A percentile compares a stretch with the other conserved stretches of the same genome.
Evolutionary conservation across 176 grass and related monocot species (phyloP).

Genomic region (Oryza nivara): DNA sequence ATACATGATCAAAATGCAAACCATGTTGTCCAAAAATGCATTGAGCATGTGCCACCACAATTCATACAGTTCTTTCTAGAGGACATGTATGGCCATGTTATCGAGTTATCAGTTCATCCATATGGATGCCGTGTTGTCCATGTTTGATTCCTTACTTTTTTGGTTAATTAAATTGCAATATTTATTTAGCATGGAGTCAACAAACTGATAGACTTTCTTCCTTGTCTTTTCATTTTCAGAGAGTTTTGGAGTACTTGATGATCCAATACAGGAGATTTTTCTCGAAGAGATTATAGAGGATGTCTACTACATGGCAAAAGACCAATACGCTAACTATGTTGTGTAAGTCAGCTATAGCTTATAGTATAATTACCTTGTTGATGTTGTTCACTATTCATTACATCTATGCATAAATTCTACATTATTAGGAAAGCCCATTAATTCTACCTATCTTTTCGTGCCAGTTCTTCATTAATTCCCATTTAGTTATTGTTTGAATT

Average conservation of each 20-base stretch:
- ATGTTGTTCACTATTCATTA: background rate
- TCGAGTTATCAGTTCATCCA: background rate
- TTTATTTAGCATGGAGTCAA: background rate
- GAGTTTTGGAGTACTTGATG: background rate
- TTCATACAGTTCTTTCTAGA: background rate
- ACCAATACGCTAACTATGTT: conserved; percentile 12
- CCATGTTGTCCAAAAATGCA: conserved; percentile 28
- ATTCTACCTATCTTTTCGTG: background rate
- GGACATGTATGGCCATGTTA: background rate
- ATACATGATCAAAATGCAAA: conserved; percentile 15
- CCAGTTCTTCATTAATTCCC: background rate
- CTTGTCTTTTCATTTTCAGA: background rate
- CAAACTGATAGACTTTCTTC: background rate
- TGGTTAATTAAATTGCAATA: background rate
- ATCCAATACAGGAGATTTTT: background rate
- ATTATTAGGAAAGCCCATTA: too few species aligned
- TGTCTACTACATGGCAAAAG: background rate
- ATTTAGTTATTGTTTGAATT: background rate
- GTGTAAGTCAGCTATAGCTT: background rate
- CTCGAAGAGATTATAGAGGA: background rate
- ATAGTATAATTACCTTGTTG: background rate
- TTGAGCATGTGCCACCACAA: background rate
- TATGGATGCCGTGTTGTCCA: conserved; percentile 15
- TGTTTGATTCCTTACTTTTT: background rate
- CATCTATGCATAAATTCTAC: background rate